Conservation (phyloP, 768 basidiomycete genomes). For the Daedaleopsis nitida region DNA sequence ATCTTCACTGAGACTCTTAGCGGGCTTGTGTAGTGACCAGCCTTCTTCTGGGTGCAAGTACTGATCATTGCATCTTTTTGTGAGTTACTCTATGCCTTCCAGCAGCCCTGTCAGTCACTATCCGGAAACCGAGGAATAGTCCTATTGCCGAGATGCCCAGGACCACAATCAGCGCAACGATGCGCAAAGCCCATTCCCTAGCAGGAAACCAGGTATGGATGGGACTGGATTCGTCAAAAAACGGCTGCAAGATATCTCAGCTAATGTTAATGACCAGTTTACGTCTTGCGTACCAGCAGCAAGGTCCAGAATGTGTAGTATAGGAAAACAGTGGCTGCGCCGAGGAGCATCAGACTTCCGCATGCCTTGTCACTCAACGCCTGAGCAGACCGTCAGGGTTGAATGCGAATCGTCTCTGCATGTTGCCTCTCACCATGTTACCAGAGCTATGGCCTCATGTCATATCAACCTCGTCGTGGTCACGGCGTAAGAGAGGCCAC, state of each 20-base stretch:
- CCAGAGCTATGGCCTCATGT: not conserved
- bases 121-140: conserved; percentile 52
- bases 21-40: too few relatives aligned
- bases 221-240: conserved; percentile 74
- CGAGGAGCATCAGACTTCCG: conserved; percentile 78
- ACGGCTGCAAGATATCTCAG: conserved; percentile 52
- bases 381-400: conserved; percentile 39
- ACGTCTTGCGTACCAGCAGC: conserved; percentile 62
- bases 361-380: conserved; percentile 78
- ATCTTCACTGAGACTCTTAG: too few relatives aligned
- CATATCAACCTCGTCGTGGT: too few relatives aligned
- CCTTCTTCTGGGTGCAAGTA: too few relatives aligned
- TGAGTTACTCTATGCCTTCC: not conserved
- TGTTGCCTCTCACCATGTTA: not conserved
- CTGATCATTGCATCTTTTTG: not conserved
- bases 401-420: not conserved
- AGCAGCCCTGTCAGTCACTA: not conserved
- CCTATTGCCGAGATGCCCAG: conserved; percentile 82
- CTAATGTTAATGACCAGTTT: conserved; percentile 3
- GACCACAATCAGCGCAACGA: conserved; percentile 83
- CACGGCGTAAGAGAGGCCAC: too few relatives aligned
- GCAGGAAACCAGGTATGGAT: conserved; percentile 82
- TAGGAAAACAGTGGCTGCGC: conserved; percentile 72
- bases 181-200: conserved; percentile 88
- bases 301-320: conserved; percentile 96